These are phyloP conservation scores for Candida andamanensis DNA, from an alignment of 805 yeast species.

Conservation along the genomic window DNA sequence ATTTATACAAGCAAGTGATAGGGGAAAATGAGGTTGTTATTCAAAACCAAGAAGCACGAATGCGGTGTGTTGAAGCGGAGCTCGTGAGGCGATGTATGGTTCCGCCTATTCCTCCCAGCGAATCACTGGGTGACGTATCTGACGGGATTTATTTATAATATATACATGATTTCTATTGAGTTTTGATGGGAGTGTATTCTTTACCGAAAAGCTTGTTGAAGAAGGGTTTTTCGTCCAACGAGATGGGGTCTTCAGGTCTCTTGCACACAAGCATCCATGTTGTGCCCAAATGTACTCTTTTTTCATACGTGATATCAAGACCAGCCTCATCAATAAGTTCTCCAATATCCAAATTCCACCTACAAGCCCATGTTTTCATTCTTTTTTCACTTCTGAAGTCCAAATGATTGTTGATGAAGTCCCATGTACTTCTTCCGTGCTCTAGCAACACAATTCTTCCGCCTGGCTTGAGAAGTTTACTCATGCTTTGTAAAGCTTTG, in stretches of 20 bases:
- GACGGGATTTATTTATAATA: slow-evolving; percentile 18
- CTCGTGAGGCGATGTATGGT: slow-evolving; percentile 29
- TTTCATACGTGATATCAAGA: slow-evolving; percentile 73
- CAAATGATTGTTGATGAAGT: slow-evolving; percentile 69
- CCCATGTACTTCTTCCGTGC: slow-evolving; percentile 86
- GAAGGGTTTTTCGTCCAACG: slow-evolving; percentile 39
- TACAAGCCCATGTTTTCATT: slow-evolving; percentile 90
- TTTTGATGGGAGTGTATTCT: slow-evolving; percentile 24
- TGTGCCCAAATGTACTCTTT: slow-evolving; percentile 84
- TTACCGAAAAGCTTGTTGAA: slow-evolving; percentile 37
- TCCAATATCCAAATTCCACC: slow-evolving; percentile 95
- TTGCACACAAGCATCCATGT: slow-evolving; percentile 83
- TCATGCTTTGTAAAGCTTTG: slow-evolving; percentile 70
- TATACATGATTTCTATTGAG: slow-evolving; percentile 8
- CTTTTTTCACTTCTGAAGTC: slow-evolving; percentile 81
- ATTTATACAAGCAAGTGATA: slow-evolving; percentile 50
- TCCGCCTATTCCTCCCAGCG: not conserved
- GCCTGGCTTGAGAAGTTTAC: slow-evolving; percentile 70
- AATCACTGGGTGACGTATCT: not conserved
- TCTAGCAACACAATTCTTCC: slow-evolving; percentile 86
- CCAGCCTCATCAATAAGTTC: slow-evolving; percentile 81
- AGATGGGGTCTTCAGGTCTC: slow-evolving; percentile 59
- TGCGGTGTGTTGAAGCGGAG: slow-evolving; percentile 44
- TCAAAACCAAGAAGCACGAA: slow-evolving; percentile 43
- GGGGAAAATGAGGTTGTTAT: slow-evolving; percentile 54